A percentile compares a stretch with the other conserved stretches of the same genome.
Conservation (phyloP, 2,329 filamentous ascomycete species). For the Coleophoma cylindrospora region DNA sequence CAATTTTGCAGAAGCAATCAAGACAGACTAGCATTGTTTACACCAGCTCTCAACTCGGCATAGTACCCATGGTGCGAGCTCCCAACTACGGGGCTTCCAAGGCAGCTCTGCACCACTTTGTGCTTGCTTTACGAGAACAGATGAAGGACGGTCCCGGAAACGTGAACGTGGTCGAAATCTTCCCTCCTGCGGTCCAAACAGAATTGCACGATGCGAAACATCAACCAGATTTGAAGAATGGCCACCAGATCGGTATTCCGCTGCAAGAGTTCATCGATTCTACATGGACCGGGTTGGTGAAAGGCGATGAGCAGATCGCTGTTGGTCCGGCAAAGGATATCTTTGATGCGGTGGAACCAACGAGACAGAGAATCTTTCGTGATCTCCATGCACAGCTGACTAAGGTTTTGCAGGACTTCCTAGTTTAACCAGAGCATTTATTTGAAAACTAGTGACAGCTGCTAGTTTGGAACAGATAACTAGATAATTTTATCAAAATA, state of each 20-base stretch:
- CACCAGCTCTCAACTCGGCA: constrained; percentile 13
- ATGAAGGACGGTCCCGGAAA: constrained; percentile 23
- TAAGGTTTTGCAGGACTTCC: background rate
- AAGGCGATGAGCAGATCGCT: constrained; percentile 8
- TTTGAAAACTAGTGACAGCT: too few relatives aligned
- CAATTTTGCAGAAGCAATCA: constrained; percentile 19
- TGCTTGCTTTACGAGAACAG: constrained; percentile 36
- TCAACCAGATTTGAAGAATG: constrained; percentile 21
- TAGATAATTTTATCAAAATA: too few relatives aligned
- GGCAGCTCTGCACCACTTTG: constrained; percentile 36
- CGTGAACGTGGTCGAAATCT: constrained; percentile 37
- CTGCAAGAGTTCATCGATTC: constrained; percentile 34
- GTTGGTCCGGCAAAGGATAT: background rate
- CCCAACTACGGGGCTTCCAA: constrained; percentile 39
- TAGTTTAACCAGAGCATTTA: background rate
- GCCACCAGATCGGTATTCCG: constrained; percentile 42
- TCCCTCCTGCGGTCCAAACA: constrained; percentile 27
- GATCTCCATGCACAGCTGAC: background rate
- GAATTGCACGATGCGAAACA: background rate
- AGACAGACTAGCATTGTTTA: constrained; percentile 11
- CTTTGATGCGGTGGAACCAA: background rate
- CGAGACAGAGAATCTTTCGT: background rate
- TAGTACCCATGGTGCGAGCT: constrained; percentile 16
- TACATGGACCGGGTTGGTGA: constrained; percentile 9
- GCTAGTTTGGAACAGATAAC: too few relatives aligned